Conservation (phyloP, 2,329 filamentous ascomycete genomes). For the Emmonsiellopsis sp. region DNA sequence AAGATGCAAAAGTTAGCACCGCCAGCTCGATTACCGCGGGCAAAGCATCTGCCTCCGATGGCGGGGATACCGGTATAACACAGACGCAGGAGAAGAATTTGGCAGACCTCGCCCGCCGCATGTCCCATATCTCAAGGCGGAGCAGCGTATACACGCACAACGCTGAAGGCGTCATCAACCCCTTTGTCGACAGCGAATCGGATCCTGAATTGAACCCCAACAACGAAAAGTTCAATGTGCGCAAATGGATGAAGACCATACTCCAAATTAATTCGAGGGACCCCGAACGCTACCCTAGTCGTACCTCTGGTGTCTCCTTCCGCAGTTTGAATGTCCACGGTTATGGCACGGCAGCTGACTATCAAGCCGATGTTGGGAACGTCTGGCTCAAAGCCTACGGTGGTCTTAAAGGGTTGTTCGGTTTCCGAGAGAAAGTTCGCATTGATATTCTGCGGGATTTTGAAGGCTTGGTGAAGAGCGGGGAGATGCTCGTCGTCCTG, state of each 20-base stretch:
- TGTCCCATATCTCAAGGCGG: conserved; percentile 22
- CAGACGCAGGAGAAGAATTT: conserved; percentile 18
- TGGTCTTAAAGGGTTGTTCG: conserved; percentile 17
- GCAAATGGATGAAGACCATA: conserved; percentile 39
- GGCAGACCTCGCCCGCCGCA: conserved; percentile 19
- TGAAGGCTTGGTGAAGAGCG: conserved; percentile 51
- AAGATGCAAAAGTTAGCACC: conserved; percentile 8
- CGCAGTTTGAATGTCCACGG: conserved; percentile 31
- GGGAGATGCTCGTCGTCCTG: conserved; percentile 50
- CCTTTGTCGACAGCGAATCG: conserved; percentile 24
- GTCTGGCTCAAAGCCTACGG: conserved; percentile 27
- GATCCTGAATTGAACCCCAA: conserved; percentile 36
- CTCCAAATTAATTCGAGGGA: conserved; percentile 32
- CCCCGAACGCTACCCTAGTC: conserved; percentile 26
- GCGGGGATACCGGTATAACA: conserved; percentile 16
- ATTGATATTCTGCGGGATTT: conserved; percentile 57
- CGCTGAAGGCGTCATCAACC: conserved; percentile 19
- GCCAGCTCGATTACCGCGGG: conserved; percentile 17
- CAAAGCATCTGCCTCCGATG: conserved; percentile 9
- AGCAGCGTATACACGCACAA: conserved; percentile 8
- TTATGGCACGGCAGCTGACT: conserved; percentile 32
- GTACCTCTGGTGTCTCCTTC: conserved; percentile 32
- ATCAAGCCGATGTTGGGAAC: conserved; percentile 36
- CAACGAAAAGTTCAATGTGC: conserved; percentile 35
- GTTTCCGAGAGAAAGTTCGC: conserved; percentile 22